Evolutionary conservation across 139 green algal species (phyloP).

Genomic region (Chlamydomonas schloesseri): DNA sequence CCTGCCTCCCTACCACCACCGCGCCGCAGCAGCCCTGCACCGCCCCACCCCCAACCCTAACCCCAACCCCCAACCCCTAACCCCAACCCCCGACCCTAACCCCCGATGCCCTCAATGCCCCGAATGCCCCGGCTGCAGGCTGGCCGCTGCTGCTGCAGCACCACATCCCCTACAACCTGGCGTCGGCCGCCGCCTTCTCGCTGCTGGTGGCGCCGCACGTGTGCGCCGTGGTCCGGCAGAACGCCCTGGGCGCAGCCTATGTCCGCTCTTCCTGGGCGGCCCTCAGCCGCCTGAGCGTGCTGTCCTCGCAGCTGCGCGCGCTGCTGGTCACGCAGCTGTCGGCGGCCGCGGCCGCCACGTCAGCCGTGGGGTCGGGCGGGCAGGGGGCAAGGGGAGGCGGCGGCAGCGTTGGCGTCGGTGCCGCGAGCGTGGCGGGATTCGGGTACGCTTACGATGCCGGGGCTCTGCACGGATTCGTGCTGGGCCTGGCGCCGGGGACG

Average conservation of each 20-base stretch:
- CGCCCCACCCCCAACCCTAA: no score
- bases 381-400: background rate
- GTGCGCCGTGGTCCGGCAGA: background rate
- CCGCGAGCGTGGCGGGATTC: background rate
- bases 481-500: no score
- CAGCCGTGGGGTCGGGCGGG: no score
- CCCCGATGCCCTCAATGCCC: no score
- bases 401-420: background rate
- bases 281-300: background rate
- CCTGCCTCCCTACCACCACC: no score
- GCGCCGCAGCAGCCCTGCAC: no score
- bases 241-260: background rate
- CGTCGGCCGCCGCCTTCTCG: background rate
- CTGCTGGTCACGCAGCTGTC: background rate
- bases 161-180: constrained; percentile 23
- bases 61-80: no score
- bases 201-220: constrained; percentile 1
- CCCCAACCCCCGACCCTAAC: no score
- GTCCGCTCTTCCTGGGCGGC: background rate
- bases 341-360: no score
- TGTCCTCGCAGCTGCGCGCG: background rate
- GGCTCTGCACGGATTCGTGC: no score
- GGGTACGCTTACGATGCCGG: background rate
- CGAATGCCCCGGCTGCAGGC: background rate
- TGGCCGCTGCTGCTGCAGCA: constrained; percentile 24